Conservation (phyloP, 495 filamentous ascomycete species). For the Penicillium cinerascens region DNA sequence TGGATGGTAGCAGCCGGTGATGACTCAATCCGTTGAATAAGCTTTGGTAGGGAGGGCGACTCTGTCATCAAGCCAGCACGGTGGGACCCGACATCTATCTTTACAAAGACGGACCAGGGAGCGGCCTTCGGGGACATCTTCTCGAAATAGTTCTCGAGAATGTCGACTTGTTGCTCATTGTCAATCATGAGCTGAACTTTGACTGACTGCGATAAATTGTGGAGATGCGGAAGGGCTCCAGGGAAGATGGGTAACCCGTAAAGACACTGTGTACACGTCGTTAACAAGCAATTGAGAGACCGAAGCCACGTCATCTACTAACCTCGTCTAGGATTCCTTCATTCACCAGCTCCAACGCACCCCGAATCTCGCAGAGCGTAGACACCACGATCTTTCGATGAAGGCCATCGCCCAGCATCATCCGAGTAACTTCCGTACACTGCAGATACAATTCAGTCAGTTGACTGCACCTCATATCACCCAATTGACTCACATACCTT, state of each 20-base stretch:
- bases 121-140: neutral
- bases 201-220: conserved; percentile 16
- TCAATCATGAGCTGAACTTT: conserved; percentile 34
- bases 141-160: conserved; percentile 23
- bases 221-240: conserved; percentile 28
- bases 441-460: conserved; percentile 8
- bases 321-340: conserved; percentile 36
- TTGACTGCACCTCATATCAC: neutral
- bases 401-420: conserved; percentile 31
- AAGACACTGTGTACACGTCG: no score
- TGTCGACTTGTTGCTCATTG: conserved; percentile 30
- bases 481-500: conserved; percentile 22
- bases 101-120: no score
- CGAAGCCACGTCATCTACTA: neutral
- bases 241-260: conserved; percentile 17
- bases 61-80: no score
- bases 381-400: conserved; percentile 34
- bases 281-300: no score
- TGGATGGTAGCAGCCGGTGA: conserved; percentile 19
- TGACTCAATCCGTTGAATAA: conserved; percentile 5
- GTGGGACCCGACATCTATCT: no score
- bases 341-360: conserved; percentile 25
- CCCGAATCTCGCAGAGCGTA: conserved; percentile 29
- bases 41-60: no score
- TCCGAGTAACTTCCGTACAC: conserved; percentile 30